Evolutionary conservation across 192 early-diverging fungal genomes (phyloP).

Genomic region (Chytriomyces sp.): DNA sequence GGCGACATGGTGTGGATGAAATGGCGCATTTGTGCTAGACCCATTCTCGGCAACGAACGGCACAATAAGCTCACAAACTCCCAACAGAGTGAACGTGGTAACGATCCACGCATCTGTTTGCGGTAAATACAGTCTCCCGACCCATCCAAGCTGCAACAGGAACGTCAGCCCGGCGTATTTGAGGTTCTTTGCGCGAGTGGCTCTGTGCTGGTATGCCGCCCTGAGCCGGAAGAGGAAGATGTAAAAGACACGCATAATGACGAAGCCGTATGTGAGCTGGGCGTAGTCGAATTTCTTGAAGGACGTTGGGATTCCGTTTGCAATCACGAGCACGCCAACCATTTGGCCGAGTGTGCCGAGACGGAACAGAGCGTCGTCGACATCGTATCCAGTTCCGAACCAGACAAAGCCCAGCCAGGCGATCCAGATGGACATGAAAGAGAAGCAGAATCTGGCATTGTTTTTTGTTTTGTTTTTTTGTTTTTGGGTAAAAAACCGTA

Average conservation of each 20-base stretch:
- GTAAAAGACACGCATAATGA: constrained; percentile 25
- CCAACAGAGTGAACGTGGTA: not conserved
- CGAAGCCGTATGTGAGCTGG: not conserved
- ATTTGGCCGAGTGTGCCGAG: constrained; percentile 26
- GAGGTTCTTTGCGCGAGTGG: not conserved
- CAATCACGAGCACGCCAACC: constrained; percentile 25
- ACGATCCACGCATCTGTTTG: not conserved
- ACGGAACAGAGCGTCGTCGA: constrained; percentile 12
- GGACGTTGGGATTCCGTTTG: constrained; percentile 5
- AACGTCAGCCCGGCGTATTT: constrained; percentile 15
- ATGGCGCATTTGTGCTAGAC: not conserved
- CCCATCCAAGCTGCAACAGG: constrained; percentile 16
- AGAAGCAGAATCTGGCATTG: too few relatives aligned
- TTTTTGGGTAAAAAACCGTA: not conserved
- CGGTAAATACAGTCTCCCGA: not conserved
- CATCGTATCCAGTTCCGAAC: constrained; percentile 15
- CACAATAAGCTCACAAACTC: not conserved
- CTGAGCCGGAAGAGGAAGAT: constrained; percentile 7
- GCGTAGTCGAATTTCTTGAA: constrained; percentile 10
- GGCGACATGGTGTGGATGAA: constrained; percentile 14
- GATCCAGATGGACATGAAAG: not conserved
- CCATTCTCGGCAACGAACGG: constrained; percentile 1
- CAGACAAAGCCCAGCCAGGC: constrained; percentile 14
- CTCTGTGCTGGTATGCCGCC: constrained; percentile 5
- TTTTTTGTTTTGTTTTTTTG: not conserved